A percentile compares a stretch with the other conserved stretches of the same genome.
Conservation (phyloP, 1,284 basidiomycete genomes). For the Polyporus tsugae region DNA sequence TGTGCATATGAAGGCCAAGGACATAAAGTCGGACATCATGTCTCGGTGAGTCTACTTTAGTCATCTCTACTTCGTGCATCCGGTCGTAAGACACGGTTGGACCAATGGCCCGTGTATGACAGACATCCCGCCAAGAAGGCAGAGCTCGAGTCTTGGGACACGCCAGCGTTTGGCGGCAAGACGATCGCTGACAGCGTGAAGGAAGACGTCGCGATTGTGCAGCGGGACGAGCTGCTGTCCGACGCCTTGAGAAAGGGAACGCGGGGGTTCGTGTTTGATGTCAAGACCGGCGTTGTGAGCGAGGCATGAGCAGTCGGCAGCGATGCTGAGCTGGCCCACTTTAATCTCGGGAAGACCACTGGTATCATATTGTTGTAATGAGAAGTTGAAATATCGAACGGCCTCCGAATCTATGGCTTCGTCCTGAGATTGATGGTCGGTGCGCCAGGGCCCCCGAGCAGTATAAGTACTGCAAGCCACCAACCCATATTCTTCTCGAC, state of each 20-base stretch:
- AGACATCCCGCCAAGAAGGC: background rate
- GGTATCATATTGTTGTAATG: no score
- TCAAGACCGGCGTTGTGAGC: background rate
- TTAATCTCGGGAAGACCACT: no score
- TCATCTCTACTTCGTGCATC: background rate
- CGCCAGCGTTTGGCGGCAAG: background rate
- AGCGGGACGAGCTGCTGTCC: background rate
- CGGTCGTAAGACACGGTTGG: no score
- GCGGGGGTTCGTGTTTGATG: background rate
- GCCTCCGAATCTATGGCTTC: no score
- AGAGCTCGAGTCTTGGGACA: conserved; percentile 4
- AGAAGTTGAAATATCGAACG: no score
- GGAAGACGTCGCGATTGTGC: background rate
- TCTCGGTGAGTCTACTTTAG: background rate
- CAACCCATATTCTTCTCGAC: no score
- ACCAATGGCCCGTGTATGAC: background rate
- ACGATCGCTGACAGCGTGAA: background rate
- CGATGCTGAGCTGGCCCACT: no score
- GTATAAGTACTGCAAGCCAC: no score
- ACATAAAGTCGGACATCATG: background rate
- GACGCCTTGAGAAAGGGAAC: background rate
- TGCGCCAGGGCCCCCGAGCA: no score
- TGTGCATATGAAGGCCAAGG: background rate
- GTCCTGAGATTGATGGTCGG: no score
- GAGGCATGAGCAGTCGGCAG: background rate